These are phyloP conservation scores for Mycosarcoma mackinlayi DNA, from an alignment of 1,284 basidiomycete genomes.

Conservation along the genomic window DNA sequence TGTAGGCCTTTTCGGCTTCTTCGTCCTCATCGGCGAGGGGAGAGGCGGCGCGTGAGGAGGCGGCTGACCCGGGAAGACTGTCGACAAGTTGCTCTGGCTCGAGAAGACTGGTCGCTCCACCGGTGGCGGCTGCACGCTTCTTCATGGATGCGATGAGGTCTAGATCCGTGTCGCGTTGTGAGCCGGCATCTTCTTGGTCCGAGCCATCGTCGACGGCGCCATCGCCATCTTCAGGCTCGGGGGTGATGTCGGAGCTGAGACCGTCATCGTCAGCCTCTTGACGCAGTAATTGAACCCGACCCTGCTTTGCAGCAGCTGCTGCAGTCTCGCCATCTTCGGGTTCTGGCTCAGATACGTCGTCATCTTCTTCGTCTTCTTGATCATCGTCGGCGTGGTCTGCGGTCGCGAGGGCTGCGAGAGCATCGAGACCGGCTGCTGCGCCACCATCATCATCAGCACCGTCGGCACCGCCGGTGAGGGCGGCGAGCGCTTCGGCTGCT, in stretches of 20 bases:
- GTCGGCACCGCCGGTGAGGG: constrained; percentile 45
- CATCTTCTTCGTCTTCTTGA: constrained; percentile 45
- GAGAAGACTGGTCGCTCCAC: constrained; percentile 57
- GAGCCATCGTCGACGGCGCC: constrained; percentile 25
- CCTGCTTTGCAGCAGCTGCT: constrained; percentile 18
- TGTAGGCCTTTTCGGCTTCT: constrained; percentile 26
- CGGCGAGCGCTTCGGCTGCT: constrained; percentile 55
- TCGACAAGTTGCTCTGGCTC: constrained; percentile 52
- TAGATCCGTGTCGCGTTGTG: constrained; percentile 38
- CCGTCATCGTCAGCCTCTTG: constrained; percentile 36
- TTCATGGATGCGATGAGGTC: constrained; percentile 56
- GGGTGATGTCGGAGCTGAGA: constrained; percentile 51
- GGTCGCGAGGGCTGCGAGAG: constrained; percentile 58
- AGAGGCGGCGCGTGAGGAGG: constrained; percentile 52
- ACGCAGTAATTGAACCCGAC: constrained; percentile 30
- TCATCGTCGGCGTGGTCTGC: constrained; percentile 23
- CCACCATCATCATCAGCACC: constrained; percentile 17
- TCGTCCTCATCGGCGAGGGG: constrained; percentile 49
- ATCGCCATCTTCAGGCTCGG: constrained; percentile 45
- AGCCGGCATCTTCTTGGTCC: constrained; percentile 44
- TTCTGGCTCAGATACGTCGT: constrained; percentile 31
- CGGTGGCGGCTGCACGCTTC: constrained; percentile 60
- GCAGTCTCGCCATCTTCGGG: constrained; percentile 18
- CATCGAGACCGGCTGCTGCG: constrained; percentile 53
- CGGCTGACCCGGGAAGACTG: constrained; percentile 47